Base-by-base conservation (phyloP, 345 rosid genomes). In the Linum trigynum region DNA sequence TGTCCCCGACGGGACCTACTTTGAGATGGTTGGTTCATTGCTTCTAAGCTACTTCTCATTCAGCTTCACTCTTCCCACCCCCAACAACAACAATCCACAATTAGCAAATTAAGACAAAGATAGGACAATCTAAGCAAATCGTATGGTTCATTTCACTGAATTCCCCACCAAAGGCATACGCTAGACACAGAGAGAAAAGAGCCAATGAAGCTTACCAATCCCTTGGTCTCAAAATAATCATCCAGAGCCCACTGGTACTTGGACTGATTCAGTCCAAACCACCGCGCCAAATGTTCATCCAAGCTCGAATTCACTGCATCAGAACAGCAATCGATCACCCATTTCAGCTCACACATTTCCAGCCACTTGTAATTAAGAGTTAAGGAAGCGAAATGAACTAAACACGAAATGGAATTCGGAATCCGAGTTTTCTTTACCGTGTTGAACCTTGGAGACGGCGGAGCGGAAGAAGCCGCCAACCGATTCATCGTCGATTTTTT, bases 171-270 rank as follows among this genome's bases (percentile, higher is more conserved):
- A 23, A 23, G 32, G 32, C 32, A 23, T 23, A 23, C 32, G 32
- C 32, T 23, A 23, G 32, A 23, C 32, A 23, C 32, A 23, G 32
- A 23, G 32, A 23, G 32, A 23, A 23, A 23, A 23, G 32, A 23
- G 32, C 32, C 32, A 23, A 23, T 23, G 32, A 23, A 23, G 8
- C 86, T 82, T 83, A 89, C 99, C 80, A 86, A 64, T 72, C 79
- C 90, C 79, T 95, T 95, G 86, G 65, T 77, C 75, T 89, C 86
- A 62, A 88, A 87, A 65, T 95, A 95, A 81, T 89, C 91, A 57
- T 95, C 97, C 77, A 95, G 67, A 39, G 97, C 99, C 99, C 99
- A 95, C 58, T 95, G 99, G 60, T 91, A 95, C 86, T 88, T 95
- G 11, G 99, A 95, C 70, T 89, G 99, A 78, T 95, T 82, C 76